phyloP scores from a whole-genome alignment of 169 alveolate species.

The Plasmodium billcollinsi region DNA sequence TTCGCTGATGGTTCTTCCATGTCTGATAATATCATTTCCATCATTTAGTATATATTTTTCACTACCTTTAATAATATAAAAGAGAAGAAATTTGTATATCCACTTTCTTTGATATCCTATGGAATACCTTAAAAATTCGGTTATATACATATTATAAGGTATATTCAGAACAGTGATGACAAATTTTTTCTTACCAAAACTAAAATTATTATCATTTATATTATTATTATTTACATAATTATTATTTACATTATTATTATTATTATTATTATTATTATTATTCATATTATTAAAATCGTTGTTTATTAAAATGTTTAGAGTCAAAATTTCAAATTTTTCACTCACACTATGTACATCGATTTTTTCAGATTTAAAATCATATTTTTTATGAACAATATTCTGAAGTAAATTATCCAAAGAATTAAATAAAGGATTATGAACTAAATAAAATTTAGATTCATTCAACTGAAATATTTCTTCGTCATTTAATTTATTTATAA shows the following conservation, averaged over 20 bases:
- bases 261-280: too few relatives aligned
- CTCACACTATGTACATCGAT: not conserved
- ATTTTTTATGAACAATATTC: conserved; percentile 47
- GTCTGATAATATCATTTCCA: conserved; percentile 7
- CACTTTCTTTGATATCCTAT: conserved; percentile 76
- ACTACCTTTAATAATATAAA: conserved; percentile 44
- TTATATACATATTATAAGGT: conserved; percentile 60
- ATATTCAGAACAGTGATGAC: conserved; percentile 48
- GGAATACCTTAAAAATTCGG: conserved; percentile 40
- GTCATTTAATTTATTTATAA: not conserved
- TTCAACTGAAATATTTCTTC: conserved; percentile 42
- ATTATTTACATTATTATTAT: too few relatives aligned
- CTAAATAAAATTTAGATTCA: conserved; percentile 35
- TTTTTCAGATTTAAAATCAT: conserved; percentile 69
- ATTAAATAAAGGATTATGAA: conserved; percentile 31
- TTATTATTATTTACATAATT: too few relatives aligned
- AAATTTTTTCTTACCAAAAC: conserved; percentile 22
- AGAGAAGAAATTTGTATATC: conserved; percentile 57
- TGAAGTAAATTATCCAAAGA: conserved; percentile 41
- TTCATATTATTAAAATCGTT: not conserved
- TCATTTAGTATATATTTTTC: conserved; percentile 49
- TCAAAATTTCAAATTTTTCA: conserved; percentile 26
- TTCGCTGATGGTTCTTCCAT: conserved; percentile 61
- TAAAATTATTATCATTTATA: conserved; percentile 2
- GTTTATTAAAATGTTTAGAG: not conserved